Evolutionary conservation across 1,139 yeast genomes (phyloP).

Genomic region (Magnusiomyces fungicola): DNA sequence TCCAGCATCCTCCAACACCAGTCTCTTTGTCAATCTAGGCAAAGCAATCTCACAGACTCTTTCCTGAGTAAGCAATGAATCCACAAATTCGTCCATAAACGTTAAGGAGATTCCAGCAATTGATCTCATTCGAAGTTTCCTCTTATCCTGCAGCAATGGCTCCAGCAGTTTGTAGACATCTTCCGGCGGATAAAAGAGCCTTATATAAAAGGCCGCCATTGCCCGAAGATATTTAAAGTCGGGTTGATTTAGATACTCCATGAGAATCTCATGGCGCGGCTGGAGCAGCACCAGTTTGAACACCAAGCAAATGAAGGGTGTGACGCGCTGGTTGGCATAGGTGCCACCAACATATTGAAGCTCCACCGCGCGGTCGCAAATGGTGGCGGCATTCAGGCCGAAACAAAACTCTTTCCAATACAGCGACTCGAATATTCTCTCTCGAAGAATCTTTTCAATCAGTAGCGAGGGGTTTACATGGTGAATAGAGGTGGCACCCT

Average conservation of each 20-base stretch:
- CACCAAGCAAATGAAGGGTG: conserved; percentile 58
- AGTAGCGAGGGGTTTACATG: conserved; percentile 47
- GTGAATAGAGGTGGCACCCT: conserved; percentile 30
- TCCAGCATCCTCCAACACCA: conserved; percentile 35
- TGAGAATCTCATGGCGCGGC: conserved; percentile 48
- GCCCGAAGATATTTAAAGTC: conserved; percentile 65
- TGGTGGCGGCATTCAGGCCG: conserved; percentile 48
- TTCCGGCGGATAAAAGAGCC: conserved; percentile 43
- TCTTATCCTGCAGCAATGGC: conserved; percentile 45
- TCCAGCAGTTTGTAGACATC: conserved; percentile 48
- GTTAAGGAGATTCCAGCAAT: conserved; percentile 32
- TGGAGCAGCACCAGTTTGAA: conserved; percentile 57
- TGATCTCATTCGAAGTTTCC: conserved; percentile 41
- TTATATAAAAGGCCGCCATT: conserved; percentile 48
- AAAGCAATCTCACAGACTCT: conserved; percentile 53
- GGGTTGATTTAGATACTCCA: conserved; percentile 45
- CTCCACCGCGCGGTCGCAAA: conserved; percentile 41
- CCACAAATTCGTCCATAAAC: conserved; percentile 56
- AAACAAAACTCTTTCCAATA: conserved; percentile 63
- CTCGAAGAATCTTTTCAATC: conserved; percentile 62
- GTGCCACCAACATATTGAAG: conserved; percentile 42
- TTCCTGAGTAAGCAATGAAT: conserved; percentile 42
- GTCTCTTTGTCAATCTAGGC: conserved; percentile 49
- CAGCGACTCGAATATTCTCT: conserved; percentile 56
- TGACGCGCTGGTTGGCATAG: conserved; percentile 46